Evolutionary conservation across 176 grass and related monocot genomes (phyloP).

Genomic region (Oropetium thomaeum): DNA sequence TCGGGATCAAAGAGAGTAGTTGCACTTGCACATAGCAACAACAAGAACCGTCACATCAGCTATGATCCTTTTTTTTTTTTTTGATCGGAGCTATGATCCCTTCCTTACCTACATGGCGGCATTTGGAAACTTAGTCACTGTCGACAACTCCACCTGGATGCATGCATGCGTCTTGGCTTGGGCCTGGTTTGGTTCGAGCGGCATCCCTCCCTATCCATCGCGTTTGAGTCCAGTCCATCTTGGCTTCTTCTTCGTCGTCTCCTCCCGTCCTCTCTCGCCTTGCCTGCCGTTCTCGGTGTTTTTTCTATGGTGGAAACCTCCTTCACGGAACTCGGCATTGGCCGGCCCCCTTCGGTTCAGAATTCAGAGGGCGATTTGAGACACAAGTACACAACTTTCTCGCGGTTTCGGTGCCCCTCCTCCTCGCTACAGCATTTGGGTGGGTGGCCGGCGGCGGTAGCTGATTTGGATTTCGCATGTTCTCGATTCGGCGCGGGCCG

Average conservation of each 20-base stretch:
- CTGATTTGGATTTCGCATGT: background rate
- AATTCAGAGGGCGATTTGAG: background rate
- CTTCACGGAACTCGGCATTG: background rate
- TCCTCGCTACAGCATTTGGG: background rate
- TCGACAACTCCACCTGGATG: no score
- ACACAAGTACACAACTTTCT: background rate
- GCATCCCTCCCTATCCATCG: background rate
- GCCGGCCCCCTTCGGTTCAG: rapidly evolving
- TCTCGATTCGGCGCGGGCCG: background rate
- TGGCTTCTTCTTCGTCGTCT: background rate
- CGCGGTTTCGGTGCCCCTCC: no score
- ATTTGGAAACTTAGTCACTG: no score
- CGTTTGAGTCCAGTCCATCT: background rate
- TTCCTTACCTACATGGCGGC: no score
- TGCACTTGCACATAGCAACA: no score
- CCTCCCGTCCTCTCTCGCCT: background rate
- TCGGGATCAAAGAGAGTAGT: no score
- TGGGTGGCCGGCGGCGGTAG: no score
- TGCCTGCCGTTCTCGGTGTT: background rate
- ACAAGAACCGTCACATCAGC: no score
- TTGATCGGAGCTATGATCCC: no score
- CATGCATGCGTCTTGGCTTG: no score
- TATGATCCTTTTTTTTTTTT: no score
- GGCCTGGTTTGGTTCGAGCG: no score
- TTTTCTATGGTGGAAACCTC: background rate